Evolutionary conservation across 2,329 filamentous ascomycete genomes (phyloP), one percentile per base, ranked within the genome.

Genomic region (Monascus ruber): DNA sequence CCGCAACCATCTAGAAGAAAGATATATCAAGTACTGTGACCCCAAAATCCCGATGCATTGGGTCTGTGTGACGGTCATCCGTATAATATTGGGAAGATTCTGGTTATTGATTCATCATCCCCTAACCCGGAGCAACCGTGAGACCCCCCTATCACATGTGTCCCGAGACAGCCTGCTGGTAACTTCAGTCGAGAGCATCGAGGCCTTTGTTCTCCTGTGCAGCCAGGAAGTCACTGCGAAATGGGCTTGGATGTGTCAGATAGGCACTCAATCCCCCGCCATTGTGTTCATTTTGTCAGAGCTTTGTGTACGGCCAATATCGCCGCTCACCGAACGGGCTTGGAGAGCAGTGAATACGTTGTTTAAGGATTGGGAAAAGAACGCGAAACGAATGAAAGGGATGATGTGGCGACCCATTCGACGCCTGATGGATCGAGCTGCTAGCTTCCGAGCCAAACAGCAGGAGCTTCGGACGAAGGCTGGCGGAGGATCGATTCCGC

Each of bases 81-180:
- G 82, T 6, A 68, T 89, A 27, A 77, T 88, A 45, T 75, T 87
- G 63, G 79, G 79, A 38, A 89, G 87, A 60, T 77, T 87, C 68
- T 85, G 80, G 65, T 70, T 91, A 29, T 73, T 87, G 43, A 73
- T 85, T 2, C 83, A 89, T 51, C 79, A 89, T 49, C 83, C 83
- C 0, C 72, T 81, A 51, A 76, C 83, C 27, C 74, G 78, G 37
- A 70, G 72, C 28, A 73, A 58, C 31, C 46, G 77, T 25, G 70
- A 69, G n/a, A 60, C 68, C 6, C 70, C 68, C 25, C 65, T 83
- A 5, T 73, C 76, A 0, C 70, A 74, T 36, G 78, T 79, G 35
- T 75, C 76, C 6, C 76, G 77, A 41, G 75, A 85, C 44, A 78
- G 78, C 41, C 68, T 88, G 1, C 84, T 86, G 54, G 64, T 80